These are phyloP conservation scores for Globisporangium cylindrosporum DNA, from an alignment of 352 stramenopile genomes.

Conservation along the genomic window DNA sequence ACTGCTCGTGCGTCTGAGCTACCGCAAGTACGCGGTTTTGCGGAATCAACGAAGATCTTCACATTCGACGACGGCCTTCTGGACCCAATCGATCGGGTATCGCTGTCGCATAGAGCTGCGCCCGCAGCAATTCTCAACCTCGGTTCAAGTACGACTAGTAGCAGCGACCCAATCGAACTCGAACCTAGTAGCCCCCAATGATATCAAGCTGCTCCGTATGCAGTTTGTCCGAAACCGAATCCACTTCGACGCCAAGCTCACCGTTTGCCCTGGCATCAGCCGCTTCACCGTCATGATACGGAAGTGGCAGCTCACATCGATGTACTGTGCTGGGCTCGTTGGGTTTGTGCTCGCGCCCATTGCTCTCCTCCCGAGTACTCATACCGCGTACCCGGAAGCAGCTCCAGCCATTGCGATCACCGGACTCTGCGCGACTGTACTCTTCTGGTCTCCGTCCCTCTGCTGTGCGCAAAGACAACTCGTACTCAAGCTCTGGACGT, in stretches of 20 bases:
- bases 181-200: too few relatives aligned
- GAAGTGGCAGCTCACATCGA: background rate
- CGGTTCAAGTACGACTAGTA: too few relatives aligned
- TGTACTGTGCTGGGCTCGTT: background rate
- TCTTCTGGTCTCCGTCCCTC: slow-evolving; percentile 1
- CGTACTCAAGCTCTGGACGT: slow-evolving; percentile 16
- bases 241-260: background rate
- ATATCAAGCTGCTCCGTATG: background rate
- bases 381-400: background rate
- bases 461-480: slow-evolving; percentile 19
- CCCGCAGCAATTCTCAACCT: too few relatives aligned
- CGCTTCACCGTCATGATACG: background rate
- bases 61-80: too few relatives aligned
- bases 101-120: background rate
- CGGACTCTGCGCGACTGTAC: background rate
- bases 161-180: too few relatives aligned
- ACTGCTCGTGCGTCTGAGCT: slow-evolving; percentile 9
- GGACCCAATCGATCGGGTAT: slow-evolving; percentile 11
- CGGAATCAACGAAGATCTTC: too few relatives aligned
- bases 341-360: background rate
- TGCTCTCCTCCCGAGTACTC: background rate
- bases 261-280: background rate
- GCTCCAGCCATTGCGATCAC: too few relatives aligned
- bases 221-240: background rate
- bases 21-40: background rate